Evolutionary conservation across 345 rosid genomes (phyloP), one percentile per base, ranked within the genome.

Genomic region (Erodium maritimum): DNA sequence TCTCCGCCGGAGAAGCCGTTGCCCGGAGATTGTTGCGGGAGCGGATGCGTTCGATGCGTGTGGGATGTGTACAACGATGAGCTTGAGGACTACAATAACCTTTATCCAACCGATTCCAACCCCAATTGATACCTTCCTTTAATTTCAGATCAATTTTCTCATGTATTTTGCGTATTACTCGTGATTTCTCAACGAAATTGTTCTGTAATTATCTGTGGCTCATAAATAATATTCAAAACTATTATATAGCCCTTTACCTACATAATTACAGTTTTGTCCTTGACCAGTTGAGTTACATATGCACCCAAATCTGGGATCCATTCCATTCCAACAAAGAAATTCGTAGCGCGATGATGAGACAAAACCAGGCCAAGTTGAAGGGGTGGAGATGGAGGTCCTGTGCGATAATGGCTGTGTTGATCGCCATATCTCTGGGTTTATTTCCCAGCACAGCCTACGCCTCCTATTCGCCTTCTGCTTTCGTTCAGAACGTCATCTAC

Each of bases 31-130:
- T 91, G 98, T 37, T 91, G 99, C 52, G 99, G 99, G 14, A 81
- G 93, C 77, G 98, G 96, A 9, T 91, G 98, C 75, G 90, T 86
- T 1, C 68, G 90, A 58, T 91, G 99, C 84, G 99, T 93, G n/a
- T 93, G 99, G 99, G 96, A 93, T 74, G 87, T 87, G 58, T 87
- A 93, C 65, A 82, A 85, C 52, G 95, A 93, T 4, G 88, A 93
- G 69, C 90, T 89, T 23, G 93, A 91, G 68, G 90, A 66, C 21
- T 91, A 88, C 57, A 64, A 86, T 51, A 72, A 74, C 65, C 78
- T 69, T 8, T 65, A 64, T 58, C 53, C 77, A 12, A 22, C 25
- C 57, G 50, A 61, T 18, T 55, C 67, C 57, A 66, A 55, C 18
- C 63, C 80, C 5, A 37, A 65, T 19, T 54, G 37, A 42, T 19